These are phyloP conservation scores for Serendipita sp. DNA, from an alignment of 1,284 basidiomycete species.

Conservation along the genomic window DNA sequence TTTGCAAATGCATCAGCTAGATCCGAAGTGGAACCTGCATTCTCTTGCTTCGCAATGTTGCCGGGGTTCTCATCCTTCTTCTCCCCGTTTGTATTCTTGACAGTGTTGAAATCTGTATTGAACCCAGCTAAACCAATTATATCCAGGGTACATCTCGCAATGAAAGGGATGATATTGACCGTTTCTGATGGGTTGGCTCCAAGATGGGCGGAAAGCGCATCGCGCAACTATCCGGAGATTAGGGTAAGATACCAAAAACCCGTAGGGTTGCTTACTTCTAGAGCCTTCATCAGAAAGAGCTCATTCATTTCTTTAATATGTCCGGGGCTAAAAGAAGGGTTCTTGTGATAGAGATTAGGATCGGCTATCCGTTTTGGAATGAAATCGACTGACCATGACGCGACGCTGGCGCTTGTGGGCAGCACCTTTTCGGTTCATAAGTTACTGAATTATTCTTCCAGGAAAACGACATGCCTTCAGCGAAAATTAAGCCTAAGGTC, in stretches of 20 bases:
- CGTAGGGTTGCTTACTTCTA: slow-evolving; percentile 5
- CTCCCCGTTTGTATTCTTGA: background rate
- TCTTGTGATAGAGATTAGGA: background rate
- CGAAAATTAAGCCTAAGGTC: background rate
- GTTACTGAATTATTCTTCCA: background rate
- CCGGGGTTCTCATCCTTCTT: slow-evolving; percentile 19
- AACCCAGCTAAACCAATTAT: slow-evolving; percentile 60
- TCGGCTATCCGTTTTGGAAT: background rate
- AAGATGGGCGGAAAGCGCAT: background rate
- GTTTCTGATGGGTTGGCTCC: background rate
- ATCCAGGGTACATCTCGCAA: slow-evolving; percentile 35
- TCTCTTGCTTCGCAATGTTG: slow-evolving; percentile 31
- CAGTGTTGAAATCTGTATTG: slow-evolving; percentile 44
- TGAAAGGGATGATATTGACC: background rate
- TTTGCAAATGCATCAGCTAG: slow-evolving; percentile 27
- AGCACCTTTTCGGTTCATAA: background rate
- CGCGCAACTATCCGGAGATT: slow-evolving; percentile 9
- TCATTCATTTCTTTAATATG: slow-evolving; percentile 14
- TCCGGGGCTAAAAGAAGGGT: slow-evolving; percentile 15
- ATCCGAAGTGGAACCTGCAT: slow-evolving; percentile 20
- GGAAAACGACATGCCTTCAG: background rate
- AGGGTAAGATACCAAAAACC: background rate
- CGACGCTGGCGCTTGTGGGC: slow-evolving; percentile 4
- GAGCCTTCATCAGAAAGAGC: slow-evolving; percentile 14
- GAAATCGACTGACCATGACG: background rate